phyloP scores from a whole-genome alignment of 148 eudicot genomes.

The Fagopyrum tataricum region DNA sequence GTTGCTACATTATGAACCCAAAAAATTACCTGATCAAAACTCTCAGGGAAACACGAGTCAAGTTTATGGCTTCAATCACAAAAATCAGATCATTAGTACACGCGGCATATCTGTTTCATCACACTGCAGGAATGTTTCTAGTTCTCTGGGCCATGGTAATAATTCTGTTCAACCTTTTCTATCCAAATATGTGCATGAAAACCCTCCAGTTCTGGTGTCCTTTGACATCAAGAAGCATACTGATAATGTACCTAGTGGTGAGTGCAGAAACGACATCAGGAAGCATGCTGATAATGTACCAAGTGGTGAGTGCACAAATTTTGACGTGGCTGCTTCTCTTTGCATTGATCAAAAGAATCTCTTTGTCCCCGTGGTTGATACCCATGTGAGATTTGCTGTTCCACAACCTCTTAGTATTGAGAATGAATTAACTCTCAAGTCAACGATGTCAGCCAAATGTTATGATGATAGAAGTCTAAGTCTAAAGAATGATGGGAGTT shows the following conservation, averaged over 20 bases:
- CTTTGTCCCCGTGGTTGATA: neutral
- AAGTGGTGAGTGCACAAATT: slow-evolving; percentile 12
- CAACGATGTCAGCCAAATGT: slow-evolving; percentile 3
- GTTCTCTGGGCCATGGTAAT: neutral
- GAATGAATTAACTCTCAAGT: slow-evolving; percentile 6
- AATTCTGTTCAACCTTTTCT: neutral
- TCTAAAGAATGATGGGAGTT: neutral
- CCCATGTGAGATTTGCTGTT: neutral
- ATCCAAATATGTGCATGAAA: neutral
- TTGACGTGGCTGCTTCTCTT: slow-evolving; percentile 5
- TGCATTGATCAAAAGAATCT: slow-evolving; percentile 5
- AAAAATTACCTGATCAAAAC: neutral
- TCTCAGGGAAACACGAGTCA: neutral
- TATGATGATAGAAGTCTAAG: neutral
- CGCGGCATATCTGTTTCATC: slow-evolving; percentile 11
- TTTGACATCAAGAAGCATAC: slow-evolving; percentile 5
- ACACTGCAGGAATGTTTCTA: slow-evolving; percentile 8
- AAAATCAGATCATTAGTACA: neutral
- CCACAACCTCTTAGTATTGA: neutral
- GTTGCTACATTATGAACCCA: slow-evolving; percentile 13
- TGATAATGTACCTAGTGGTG: neutral
- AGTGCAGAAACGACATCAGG: neutral
- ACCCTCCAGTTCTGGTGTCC: neutral
- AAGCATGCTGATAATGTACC: slow-evolving; percentile 3
- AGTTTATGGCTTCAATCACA: neutral